Base-by-base conservation (phyloP, 2,329 filamentous ascomycete species). In the Elsinoe batatas region DNA sequence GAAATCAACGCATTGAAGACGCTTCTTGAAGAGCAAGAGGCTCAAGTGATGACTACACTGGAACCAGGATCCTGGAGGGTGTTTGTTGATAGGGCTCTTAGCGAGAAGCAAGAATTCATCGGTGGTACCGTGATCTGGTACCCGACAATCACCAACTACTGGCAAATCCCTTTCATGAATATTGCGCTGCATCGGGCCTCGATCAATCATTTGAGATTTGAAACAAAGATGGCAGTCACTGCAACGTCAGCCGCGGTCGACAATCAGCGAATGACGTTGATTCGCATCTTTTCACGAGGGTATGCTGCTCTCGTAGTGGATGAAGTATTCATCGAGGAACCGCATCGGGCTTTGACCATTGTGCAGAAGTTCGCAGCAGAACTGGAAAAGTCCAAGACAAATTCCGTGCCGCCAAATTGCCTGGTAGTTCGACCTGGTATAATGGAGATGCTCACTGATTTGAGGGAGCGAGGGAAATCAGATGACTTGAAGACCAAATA, bases 231-330 rank as follows among this genome's bases (percentile, higher is more conserved):
- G 26, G 7, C 26, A 30, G 7, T 8, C 8, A 30, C 26, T 5
- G 5, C 26, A 7, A 30, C 26, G 3, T 30, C 7, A 30, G 26
- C 4, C 7, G 4, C 26, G 26, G 17, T 35, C 7, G 17, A 57
- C 11, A 57, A 61, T 10, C 55, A 61, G 4, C 42, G 36, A 4
- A 63, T 61, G 7, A 57, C 57, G 3, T 63, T 60, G 56, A 57
- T 64, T 61, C 57, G 66, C 57, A 47, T 68, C 58, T 74, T 74
- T 43, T 69, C 71, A 1, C 59, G 63, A 20, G 72, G 72, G 5
- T 65, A 64, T 5, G 64, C 72, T 5, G 66, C 70, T 10, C 71
- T 72, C 59, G 69, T 75, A 13, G 74, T 72, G 1, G 72, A 75
- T 37, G 69, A 74, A 26, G 64, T 74, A 1, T 71, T 75, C 42